Conservation (phyloP, 306 rosid species). For the Trifolium fragiferum region DNA sequence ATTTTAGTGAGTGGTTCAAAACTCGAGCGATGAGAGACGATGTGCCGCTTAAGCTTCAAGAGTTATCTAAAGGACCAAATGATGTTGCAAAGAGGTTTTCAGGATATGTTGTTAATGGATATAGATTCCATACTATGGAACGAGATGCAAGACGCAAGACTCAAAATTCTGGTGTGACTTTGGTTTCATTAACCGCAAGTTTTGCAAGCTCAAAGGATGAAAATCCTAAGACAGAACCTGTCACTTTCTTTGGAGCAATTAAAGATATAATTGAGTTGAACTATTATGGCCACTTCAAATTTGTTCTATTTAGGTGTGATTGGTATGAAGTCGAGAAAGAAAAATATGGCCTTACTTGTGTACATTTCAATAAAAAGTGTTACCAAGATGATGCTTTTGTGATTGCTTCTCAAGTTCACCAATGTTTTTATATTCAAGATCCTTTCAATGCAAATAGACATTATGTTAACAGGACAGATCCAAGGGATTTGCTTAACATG, state of each 20-base stretch:
- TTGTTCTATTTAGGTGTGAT: not conserved
- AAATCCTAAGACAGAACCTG: not conserved
- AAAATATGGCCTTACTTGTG: not conserved
- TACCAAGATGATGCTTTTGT: not conserved
- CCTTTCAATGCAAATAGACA: not conserved
- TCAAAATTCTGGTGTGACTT: not conserved
- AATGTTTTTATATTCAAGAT: slow-evolving; percentile 1
- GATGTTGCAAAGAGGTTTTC: not conserved
- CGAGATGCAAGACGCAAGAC: not conserved
- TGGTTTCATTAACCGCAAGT: not conserved
- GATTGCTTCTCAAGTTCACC: slow-evolving; percentile 2
- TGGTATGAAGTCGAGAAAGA: not conserved
- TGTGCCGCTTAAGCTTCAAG: too few species aligned
- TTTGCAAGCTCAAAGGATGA: slow-evolving; percentile 1
- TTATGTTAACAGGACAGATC: too few species aligned
- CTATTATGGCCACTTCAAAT: not conserved
- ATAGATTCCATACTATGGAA: not conserved
- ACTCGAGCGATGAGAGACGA: not conserved
- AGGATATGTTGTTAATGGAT: not conserved
- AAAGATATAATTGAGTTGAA: not conserved
- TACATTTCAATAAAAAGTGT: not conserved
- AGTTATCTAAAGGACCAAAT: not conserved
- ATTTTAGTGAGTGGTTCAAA: not conserved
- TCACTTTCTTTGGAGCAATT: not conserved
- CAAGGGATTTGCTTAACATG: too few species aligned